Evolutionary conservation across 768 basidiomycete species (phyloP).

Genomic region (Suillus sp.): DNA sequence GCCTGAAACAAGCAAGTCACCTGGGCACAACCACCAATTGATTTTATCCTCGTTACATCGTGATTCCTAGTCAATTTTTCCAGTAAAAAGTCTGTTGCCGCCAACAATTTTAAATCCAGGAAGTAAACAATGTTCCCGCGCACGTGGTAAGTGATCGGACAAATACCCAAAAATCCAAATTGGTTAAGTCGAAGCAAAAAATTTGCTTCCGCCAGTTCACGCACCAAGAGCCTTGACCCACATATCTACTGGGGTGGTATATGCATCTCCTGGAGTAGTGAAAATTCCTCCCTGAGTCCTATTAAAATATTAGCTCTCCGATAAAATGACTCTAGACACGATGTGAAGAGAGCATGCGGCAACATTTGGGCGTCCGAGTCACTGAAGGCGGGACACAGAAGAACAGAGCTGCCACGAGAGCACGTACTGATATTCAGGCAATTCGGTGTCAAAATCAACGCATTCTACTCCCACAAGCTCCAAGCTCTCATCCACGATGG

Average conservation of each 20-base stretch:
- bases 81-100: constrained; percentile 64
- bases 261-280: constrained; percentile 83
- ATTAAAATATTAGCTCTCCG: constrained; percentile 23
- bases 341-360: constrained; percentile 15
- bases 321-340: constrained; percentile 11
- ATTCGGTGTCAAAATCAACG: constrained; percentile 80
- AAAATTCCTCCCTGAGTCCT: constrained; percentile 88
- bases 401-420: constrained; percentile 8
- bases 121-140: constrained; percentile 11
- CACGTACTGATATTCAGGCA: constrained; percentile 81
- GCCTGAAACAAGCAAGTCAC: constrained; percentile 38
- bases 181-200: constrained; percentile 43
- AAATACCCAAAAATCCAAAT: constrained; percentile 35
- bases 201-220: constrained; percentile 62
- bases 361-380: constrained; percentile 5
- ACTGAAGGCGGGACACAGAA: constrained; percentile 6
- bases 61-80: constrained; percentile 72
- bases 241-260: constrained; percentile 88
- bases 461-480: constrained; percentile 82
- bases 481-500: constrained; percentile 80
- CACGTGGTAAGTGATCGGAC: constrained; percentile 37
- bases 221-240: constrained; percentile 86
- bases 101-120: constrained; percentile 23
- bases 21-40: constrained; percentile 80
- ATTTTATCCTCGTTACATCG: constrained; percentile 70